Percentiles rank a stretch among this genome's conserved stretches.
Conservation (phyloP, 345 rosid genomes). For the Pistacia integerrima region DNA sequence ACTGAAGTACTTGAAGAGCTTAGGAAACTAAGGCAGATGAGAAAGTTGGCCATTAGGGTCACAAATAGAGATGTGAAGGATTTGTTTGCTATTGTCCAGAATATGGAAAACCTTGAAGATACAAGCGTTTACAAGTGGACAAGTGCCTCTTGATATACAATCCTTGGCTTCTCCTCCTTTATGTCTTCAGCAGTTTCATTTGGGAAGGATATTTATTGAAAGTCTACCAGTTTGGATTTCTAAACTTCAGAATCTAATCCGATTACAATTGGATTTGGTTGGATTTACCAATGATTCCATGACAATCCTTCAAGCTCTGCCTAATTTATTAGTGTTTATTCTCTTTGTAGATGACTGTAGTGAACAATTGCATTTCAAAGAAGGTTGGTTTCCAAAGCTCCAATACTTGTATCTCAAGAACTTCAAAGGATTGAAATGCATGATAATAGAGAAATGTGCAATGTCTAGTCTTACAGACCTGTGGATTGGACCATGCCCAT, state of each 20-base stretch:
- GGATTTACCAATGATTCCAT: not conserved
- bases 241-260: not conserved
- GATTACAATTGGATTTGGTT: not conserved
- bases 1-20: no score
- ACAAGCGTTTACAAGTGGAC: no score
- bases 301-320: not conserved
- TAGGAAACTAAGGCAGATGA: no score
- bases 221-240: constrained; percentile 6
- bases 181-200: not conserved
- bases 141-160: not conserved
- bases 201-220: not conserved
- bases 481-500: not conserved
- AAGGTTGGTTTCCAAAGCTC: constrained; percentile 3
- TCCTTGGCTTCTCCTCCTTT: constrained; percentile 6
- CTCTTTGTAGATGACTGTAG: not conserved
- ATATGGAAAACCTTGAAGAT: no score
- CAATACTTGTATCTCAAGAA: not conserved
- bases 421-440: no score
- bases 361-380: not conserved
- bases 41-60: no score
- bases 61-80: no score
- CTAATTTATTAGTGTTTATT: not conserved
- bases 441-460: not conserved
- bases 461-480: not conserved
- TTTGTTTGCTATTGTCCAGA: no score